phyloP scores from a whole-genome alignment of 1,139 yeast genomes.

The Candida anutae region DNA sequence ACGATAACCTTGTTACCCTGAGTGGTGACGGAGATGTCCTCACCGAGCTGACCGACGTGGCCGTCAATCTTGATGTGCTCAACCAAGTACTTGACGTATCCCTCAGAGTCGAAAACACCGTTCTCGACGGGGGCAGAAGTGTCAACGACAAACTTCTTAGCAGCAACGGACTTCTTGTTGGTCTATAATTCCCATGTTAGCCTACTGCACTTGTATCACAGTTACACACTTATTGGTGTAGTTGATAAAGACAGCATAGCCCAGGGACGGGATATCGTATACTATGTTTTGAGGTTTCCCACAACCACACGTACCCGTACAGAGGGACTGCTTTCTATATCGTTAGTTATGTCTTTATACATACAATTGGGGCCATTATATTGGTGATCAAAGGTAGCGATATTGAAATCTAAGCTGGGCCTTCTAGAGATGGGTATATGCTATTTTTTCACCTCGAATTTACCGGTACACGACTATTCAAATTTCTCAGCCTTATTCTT shows the following conservation, averaged over 20 bases:
- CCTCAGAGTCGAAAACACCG: constrained; percentile 96
- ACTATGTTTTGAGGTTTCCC: constrained; percentile 4
- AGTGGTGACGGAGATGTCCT: constrained; percentile 79
- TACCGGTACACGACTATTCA: background rate
- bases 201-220: constrained; percentile 51
- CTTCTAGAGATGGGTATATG: background rate
- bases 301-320: constrained; percentile 21
- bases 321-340: constrained; percentile 15
- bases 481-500: too few relatives aligned
- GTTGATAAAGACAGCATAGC: constrained; percentile 50
- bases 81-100: constrained; percentile 95
- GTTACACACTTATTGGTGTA: constrained; percentile 13
- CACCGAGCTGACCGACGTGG: constrained; percentile 95
- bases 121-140: constrained; percentile 96
- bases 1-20: constrained; percentile 84
- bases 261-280: constrained; percentile 36
- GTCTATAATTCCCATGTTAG: constrained; percentile 50
- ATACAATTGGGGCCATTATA: constrained; percentile 87
- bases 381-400: too few relatives aligned
- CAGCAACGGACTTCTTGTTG: constrained; percentile 69
- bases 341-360: constrained; percentile 26
- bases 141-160: constrained; percentile 93
- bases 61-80: constrained; percentile 99
- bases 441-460: background rate
- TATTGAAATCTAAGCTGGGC: too few relatives aligned